Evolutionary conservation across 1,284 basidiomycete species (phyloP).

Genomic region (Trichosporon asahii): DNA sequence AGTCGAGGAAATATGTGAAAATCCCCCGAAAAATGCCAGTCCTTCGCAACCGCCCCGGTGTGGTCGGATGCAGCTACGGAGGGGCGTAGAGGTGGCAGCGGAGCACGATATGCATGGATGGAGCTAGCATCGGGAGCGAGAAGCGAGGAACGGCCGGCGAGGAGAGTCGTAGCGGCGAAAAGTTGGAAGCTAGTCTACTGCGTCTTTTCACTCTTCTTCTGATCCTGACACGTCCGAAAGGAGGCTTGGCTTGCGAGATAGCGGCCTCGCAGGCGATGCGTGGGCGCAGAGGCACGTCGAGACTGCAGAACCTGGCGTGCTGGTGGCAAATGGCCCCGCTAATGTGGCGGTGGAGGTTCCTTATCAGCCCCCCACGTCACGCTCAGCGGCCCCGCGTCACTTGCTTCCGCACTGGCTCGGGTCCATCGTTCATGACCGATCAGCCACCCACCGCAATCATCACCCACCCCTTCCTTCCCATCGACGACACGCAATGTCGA

Average conservation of each 20-base stretch:
- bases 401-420: neutral
- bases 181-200: too few relatives aligned
- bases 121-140: neutral
- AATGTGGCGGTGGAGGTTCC: neutral
- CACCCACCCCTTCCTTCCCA: neutral
- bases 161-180: too few relatives aligned
- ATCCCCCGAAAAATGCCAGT: neutral
- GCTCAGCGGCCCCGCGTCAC: neutral
- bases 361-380: conserved; percentile 6
- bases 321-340: conserved; percentile 1
- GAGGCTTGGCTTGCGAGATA: neutral
- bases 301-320: neutral
- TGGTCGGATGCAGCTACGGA: neutral
- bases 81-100: too few relatives aligned
- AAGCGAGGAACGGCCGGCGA: neutral
- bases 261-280: neutral
- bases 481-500: conserved; percentile 15
- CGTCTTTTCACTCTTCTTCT: too few relatives aligned
- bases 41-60: too few relatives aligned
- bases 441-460: neutral
- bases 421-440: neutral
- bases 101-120: neutral
- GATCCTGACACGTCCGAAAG: neutral
- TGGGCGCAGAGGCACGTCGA: neutral
- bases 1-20: conserved; percentile 1